Base-by-base conservation (phyloP, 2,329 filamentous ascomycete genomes). In the Zymoseptoria crescenta region DNA sequence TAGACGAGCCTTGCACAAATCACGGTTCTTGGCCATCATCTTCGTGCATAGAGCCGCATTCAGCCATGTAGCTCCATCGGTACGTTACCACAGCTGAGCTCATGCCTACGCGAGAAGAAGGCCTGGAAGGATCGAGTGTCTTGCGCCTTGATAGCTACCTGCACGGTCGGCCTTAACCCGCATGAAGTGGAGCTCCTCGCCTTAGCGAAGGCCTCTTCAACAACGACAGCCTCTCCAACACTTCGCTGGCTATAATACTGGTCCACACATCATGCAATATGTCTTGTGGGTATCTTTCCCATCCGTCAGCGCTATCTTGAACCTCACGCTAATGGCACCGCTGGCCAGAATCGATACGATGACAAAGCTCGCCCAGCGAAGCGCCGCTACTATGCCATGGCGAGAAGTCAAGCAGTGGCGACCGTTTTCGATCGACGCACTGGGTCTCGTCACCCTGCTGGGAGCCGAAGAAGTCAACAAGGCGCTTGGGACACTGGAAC, bases 401-500 rank as follows among this genome's bases (percentile, higher is more conserved):
- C 30, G 49, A 16, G 19, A 28, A n/a, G 19, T 56, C 19, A 59
- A 59, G 51, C n/a, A 48, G 19, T 59, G 58, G 54, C 13, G 27
- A 10, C 58, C 59, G 10, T 57, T 63, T 35, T 50, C 52, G 20
- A 56, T 63, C 21, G 61, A 63, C 48, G 61, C 61, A 10, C 56
- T 61, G 9, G 61, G 61, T 6, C 57, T 63, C 4, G 59, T 63
- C 20, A 63, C 62, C 5, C 49, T 63, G 3, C 51, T 63, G 4
- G 62, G 62, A 2, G 62, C 62, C 13, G 59, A 63, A 13, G 62
- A 63, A 28, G 59, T 63, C 3, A 56, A 57, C 20, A 41, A 29
- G 27, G 48, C 53, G 24, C 49, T 63, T 4, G 62, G 62, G 5
- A 57, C 57, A 28, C 45, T 63, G 24, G 51, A 59, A 24, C 54